phyloP scores from a whole-genome alignment of 768 basidiomycete genomes.

The Gymnopilus junonius region DNA sequence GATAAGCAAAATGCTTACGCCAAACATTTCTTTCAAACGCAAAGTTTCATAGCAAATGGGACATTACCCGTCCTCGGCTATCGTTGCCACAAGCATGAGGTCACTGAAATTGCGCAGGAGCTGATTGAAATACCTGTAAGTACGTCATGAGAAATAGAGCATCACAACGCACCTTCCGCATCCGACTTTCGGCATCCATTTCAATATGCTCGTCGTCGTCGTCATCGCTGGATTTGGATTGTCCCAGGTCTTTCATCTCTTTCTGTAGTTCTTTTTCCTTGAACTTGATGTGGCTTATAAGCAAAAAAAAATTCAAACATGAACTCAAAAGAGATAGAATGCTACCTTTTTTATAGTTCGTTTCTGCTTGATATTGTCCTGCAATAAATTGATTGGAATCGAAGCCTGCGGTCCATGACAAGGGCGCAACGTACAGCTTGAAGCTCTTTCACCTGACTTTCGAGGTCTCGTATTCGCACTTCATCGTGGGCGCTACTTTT shows the following conservation, averaged over 20 bases:
- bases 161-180: constrained; percentile 42
- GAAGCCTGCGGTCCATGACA: not conserved
- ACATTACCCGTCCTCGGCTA: constrained; percentile 42
- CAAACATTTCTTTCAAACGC: constrained; percentile 34
- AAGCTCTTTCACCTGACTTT: constrained; percentile 19
- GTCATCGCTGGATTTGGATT: constrained; percentile 23
- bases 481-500: constrained; percentile 1
- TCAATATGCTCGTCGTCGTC: constrained; percentile 29
- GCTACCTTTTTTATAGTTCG: constrained; percentile 27
- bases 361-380: constrained; percentile 23
- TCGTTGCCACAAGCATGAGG: constrained; percentile 38
- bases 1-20: constrained; percentile 30
- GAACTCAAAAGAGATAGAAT: too few species aligned
- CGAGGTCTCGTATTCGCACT: constrained; percentile 8
- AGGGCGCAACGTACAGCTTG: constrained; percentile 15
- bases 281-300: constrained; percentile 14
- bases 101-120: constrained; percentile 44
- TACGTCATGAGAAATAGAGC: not conserved
- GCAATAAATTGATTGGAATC: constrained; percentile 12
- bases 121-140: constrained; percentile 25
- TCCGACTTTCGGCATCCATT: constrained; percentile 35
- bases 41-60: constrained; percentile 41
- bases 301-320: not conserved
- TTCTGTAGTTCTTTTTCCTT: constrained; percentile 34
- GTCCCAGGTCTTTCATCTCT: constrained; percentile 42